Evolutionary conservation across 1,284 basidiomycete species (phyloP).

Genomic region (Malassezia globosa): DNA sequence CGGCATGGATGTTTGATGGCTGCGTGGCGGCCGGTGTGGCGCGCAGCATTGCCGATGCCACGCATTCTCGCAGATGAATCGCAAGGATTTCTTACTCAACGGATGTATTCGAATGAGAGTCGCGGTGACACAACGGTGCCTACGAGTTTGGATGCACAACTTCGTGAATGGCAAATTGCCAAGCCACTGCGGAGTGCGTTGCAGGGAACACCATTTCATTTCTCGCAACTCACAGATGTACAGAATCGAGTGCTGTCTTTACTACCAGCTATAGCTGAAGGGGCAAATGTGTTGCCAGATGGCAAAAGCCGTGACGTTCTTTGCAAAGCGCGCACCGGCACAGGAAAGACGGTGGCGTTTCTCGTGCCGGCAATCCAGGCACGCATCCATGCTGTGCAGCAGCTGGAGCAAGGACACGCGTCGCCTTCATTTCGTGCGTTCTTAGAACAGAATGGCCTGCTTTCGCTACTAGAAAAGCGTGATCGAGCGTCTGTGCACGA

Average conservation of each 20-base stretch:
- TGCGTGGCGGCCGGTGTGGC: no score
- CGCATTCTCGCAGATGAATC: no score
- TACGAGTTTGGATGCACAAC: no score
- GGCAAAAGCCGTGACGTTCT: constrained; percentile 45
- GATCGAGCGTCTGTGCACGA: background rate
- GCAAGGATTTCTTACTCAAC: no score
- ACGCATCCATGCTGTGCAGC: constrained; percentile 37
- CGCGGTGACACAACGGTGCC: no score
- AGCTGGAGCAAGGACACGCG: constrained; percentile 6
- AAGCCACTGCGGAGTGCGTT: constrained; percentile 25
- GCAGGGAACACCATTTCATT: constrained; percentile 57
- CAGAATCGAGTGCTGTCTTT: constrained; percentile 64
- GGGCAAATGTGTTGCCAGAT: constrained; percentile 19
- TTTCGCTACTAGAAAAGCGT: background rate
- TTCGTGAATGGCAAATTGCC: no score
- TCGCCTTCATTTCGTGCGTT: background rate
- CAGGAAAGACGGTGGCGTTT: constrained; percentile 47
- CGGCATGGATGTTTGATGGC: no score
- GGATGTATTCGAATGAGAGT: no score
- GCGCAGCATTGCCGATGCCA: no score
- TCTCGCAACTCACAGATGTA: constrained; percentile 68
- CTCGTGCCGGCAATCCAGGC: constrained; percentile 45
- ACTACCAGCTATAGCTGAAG: constrained; percentile 50
- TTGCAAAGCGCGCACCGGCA: constrained; percentile 47
- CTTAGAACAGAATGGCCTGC: background rate